Evolutionary conservation across 2,329 filamentous ascomycete species (phyloP).

Genomic region (Thielaviopsis musarum): DNA sequence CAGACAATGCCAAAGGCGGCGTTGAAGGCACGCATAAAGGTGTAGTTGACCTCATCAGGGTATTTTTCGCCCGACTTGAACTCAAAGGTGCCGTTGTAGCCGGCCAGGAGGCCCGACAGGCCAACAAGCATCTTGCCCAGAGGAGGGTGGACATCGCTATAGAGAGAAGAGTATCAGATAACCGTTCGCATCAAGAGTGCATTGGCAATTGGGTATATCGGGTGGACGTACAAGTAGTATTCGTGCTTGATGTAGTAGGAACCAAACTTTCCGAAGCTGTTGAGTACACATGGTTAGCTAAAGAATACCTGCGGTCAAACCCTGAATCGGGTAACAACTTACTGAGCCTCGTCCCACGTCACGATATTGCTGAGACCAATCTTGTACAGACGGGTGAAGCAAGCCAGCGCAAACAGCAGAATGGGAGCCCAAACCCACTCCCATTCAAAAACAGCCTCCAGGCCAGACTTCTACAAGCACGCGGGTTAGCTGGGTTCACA

Average conservation of each 20-base stretch:
- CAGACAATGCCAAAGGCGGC: constrained; percentile 84
- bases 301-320: not conserved
- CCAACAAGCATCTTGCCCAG: constrained; percentile 98
- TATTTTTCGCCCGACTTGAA: constrained; percentile 98
- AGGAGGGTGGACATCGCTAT: constrained; percentile 57
- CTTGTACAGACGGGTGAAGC: constrained; percentile 53
- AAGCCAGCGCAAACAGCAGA: constrained; percentile 42
- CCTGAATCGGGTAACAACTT: constrained; percentile 19
- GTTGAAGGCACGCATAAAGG: constrained; percentile 97
- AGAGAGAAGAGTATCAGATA: not conserved
- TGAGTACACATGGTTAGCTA: not conserved
- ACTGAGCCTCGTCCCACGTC: constrained; percentile 53
- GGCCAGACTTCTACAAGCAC: constrained; percentile 31
- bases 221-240: constrained; percentile 59
- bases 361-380: constrained; percentile 52
- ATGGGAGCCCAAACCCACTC: constrained; percentile 44
- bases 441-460: constrained; percentile 47
- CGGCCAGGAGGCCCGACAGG: constrained; percentile 85
- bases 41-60: constrained; percentile 85
- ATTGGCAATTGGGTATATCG: not conserved
- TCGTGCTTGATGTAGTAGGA: constrained; percentile 98
- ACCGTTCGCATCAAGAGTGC: not conserved
- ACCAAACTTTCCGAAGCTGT: constrained; percentile 90
- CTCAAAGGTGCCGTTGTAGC: constrained; percentile 97
- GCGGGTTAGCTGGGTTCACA: not conserved